Base-by-base conservation (phyloP, 1,139 yeast genomes). In the Yarrowia galli region DNA sequence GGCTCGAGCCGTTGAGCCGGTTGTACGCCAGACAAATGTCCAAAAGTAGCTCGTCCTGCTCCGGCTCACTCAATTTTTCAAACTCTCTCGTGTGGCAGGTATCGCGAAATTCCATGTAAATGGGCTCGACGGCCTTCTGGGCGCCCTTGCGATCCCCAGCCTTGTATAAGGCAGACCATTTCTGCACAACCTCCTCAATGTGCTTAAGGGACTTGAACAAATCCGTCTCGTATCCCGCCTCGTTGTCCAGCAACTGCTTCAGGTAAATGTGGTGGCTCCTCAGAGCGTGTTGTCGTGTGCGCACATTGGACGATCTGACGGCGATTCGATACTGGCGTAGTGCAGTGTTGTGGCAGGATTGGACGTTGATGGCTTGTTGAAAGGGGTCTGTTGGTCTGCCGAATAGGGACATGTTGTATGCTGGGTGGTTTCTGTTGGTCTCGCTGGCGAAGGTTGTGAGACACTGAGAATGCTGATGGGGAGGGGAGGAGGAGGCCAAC, bases 51-150 rank as follows among this genome's bases (percentile, higher is more conserved):
- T 58, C 51, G 23, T 58, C 64, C 32, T 58, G 64, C 9, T 28
- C 64, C 13, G 64, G 13, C 15, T 43, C 51, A 4, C 48, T 28
- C 64, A 58, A 58, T 16, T 43, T 32, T 32, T 22, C 64, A 58
- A 58, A 58, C 36, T 42, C 51, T 58, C 51, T 58, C 20, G 64
- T 58, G 51, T 58, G 64, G 28, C 64, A 58, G 23, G 64, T 58
- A 43, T 58, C 64, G 46, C 64, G 64, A 42, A 58, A 58, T 18
- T 58, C 64, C 25, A 58, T 25, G 22, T 28, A 58, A 40, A 58
- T 43, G 28, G 64, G 64, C 51, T 58, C 64, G 23, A 58, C 64
- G 2, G 51, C 49, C 18, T 42, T 58, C 9, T 32, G 20, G 20
- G 64, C 64, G 13, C 51, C 64, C 32, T 58, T 43, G n/a, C 64